Conservation (phyloP, 495 filamentous ascomycete species). For the Xylaria nigripes region DNA sequence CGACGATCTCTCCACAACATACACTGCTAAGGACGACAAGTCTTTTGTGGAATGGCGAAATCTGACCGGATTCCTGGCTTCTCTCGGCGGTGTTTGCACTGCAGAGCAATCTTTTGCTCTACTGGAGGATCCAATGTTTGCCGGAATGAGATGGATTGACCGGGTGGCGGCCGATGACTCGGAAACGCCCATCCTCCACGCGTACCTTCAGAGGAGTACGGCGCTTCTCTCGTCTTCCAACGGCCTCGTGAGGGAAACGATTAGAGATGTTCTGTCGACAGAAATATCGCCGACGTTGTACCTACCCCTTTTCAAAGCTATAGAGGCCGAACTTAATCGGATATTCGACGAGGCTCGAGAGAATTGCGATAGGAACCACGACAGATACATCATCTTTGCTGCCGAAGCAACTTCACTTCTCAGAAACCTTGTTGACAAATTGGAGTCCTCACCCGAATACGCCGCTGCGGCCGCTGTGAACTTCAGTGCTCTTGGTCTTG, state of each 20-base stretch:
- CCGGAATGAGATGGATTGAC: constrained; percentile 56
- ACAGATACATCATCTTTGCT: constrained; percentile 53
- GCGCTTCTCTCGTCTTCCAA: constrained; percentile 54
- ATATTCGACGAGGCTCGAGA: constrained; percentile 47
- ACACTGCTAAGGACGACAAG: constrained; percentile 37
- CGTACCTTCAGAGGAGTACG: constrained; percentile 53
- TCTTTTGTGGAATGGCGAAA: constrained; percentile 56
- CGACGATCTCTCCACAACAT: constrained; percentile 47
- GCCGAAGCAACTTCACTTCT: constrained; percentile 56
- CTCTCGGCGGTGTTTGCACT: constrained; percentile 58
- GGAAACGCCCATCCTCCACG: constrained; percentile 48
- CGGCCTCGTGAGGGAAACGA: constrained; percentile 53
- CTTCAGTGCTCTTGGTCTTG: constrained; percentile 50
- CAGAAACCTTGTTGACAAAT: constrained; percentile 51
- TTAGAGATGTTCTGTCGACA: constrained; percentile 51
- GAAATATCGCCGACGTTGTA: constrained; percentile 53
- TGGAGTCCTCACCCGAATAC: constrained; percentile 50
- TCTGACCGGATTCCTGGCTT: constrained; percentile 57
- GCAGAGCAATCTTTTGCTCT: constrained; percentile 43
- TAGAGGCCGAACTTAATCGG: constrained; percentile 53
- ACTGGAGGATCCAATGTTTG: constrained; percentile 47
- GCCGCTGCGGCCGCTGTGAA: constrained; percentile 50
- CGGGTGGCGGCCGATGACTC: constrained; percentile 48
- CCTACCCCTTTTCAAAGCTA: constrained; percentile 49
- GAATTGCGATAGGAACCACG: constrained; percentile 42